Evolutionary conservation across 2,329 filamentous ascomycete genomes (phyloP).

Genomic region (Diaporthe batatas): DNA sequence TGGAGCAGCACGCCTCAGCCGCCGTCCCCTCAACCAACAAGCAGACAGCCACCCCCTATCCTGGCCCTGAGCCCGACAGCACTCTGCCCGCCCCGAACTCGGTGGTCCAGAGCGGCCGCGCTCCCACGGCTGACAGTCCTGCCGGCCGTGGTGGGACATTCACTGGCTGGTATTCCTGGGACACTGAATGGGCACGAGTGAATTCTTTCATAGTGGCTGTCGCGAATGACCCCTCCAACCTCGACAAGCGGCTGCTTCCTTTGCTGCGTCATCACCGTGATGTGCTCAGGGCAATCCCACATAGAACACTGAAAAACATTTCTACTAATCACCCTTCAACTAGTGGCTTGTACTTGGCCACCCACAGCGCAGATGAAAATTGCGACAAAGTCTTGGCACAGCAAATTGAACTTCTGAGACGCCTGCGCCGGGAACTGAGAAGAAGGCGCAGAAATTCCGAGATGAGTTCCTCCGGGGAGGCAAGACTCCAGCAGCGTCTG

Average conservation of each 20-base stretch:
- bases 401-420: not conserved
- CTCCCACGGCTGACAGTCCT: too few relatives aligned
- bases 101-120: not conserved
- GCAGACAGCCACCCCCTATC: not conserved
- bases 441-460: too few relatives aligned
- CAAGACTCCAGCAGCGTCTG: not conserved
- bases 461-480: too few relatives aligned
- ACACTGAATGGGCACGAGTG: not conserved
- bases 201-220: not conserved
- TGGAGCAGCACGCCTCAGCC: not conserved
- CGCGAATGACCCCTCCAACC: too few relatives aligned
- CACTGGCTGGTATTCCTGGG: not conserved
- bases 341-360: not conserved
- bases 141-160: not conserved
- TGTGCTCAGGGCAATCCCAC: not conserved
- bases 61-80: not conserved
- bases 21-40: not conserved
- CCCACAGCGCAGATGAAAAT: not conserved
- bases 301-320: not conserved
- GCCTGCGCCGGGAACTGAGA: too few relatives aligned
- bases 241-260: not conserved
- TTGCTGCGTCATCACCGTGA: not conserved
- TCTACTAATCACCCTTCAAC: not conserved
- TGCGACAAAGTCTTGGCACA: not conserved
- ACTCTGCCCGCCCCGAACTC: not conserved